Conservation (phyloP, 2,329 filamentous ascomycete species). For the Botrytis elliptica region DNA sequence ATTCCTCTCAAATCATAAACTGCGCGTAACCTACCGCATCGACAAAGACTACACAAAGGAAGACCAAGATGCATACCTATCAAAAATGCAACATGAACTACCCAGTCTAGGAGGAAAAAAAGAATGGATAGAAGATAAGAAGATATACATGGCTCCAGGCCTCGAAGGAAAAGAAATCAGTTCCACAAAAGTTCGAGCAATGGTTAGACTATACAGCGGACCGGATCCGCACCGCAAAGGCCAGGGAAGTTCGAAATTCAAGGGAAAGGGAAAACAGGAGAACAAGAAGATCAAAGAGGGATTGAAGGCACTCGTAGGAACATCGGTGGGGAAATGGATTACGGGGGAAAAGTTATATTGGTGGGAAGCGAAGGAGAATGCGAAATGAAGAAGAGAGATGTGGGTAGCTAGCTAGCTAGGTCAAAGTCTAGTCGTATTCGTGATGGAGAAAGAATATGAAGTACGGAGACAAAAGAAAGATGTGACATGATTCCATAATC, state of each 20-base stretch:
- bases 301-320: background rate
- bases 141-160: background rate
- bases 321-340: slow-evolving; percentile 13
- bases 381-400: background rate
- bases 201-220: background rate
- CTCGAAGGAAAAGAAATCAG: background rate
- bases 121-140: background rate
- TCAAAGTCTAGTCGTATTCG: background rate
- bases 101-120: background rate
- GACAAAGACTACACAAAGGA: background rate
- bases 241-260: slow-evolving; percentile 54
- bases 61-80: slow-evolving; percentile 3
- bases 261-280: slow-evolving; percentile 49
- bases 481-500: background rate
- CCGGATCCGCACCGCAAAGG: slow-evolving; percentile 52
- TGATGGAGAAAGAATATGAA: background rate
- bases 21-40: slow-evolving; percentile 63
- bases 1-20: slow-evolving; percentile 60
- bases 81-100: background rate
- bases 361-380: background rate
- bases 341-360: slow-evolving; percentile 8
- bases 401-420: background rate
- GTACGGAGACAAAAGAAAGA: background rate
- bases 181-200: background rate
- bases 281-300: slow-evolving; percentile 47